A percentile compares a stretch with the other conserved stretches of the same genome.
phyloP scores from a whole-genome alignment of 2,329 filamentous ascomycete genomes.

The Exophiala sp. region DNA sequence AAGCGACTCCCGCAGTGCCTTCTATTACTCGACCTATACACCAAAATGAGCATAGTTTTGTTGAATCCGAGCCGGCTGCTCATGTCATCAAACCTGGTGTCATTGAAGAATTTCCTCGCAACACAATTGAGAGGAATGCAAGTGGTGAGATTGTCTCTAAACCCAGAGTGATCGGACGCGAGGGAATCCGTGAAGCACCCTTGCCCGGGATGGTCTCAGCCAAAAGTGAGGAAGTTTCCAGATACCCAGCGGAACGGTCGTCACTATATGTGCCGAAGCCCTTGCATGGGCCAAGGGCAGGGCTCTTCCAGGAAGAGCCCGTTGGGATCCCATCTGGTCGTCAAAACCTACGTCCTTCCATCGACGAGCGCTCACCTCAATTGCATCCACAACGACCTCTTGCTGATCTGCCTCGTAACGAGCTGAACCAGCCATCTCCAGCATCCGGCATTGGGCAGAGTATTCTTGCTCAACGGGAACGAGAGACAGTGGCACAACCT shows the following conservation, averaged over 20 bases:
- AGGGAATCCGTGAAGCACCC: constrained; percentile 13
- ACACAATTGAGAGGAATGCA: constrained; percentile 18
- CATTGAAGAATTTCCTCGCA: constrained; percentile 26
- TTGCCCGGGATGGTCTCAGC: constrained; percentile 5
- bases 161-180: constrained; percentile 9
- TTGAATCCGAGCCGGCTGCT: constrained; percentile 40
- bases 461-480: constrained; percentile 14
- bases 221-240: constrained; percentile 34
- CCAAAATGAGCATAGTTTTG: constrained; percentile 33
- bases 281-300: constrained; percentile 40
- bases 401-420: constrained; percentile 12
- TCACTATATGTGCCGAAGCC: constrained; percentile 33
- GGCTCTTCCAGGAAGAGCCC: constrained; percentile 44
- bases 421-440: constrained; percentile 10
- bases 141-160: constrained; percentile 22
- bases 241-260: constrained; percentile 30
- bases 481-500: constrained; percentile 11
- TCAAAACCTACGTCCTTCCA: constrained; percentile 33
- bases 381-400: constrained; percentile 20
- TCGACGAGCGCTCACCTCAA: constrained; percentile 32
- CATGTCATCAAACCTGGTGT: constrained; percentile 33
- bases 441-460: constrained; percentile 5
- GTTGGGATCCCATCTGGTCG: constrained; percentile 30
- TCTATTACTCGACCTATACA: constrained; percentile 17
- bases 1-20: constrained; percentile 42